Conservation (phyloP, 176 grass and related monocot species). For the Zizania latifolia region DNA sequence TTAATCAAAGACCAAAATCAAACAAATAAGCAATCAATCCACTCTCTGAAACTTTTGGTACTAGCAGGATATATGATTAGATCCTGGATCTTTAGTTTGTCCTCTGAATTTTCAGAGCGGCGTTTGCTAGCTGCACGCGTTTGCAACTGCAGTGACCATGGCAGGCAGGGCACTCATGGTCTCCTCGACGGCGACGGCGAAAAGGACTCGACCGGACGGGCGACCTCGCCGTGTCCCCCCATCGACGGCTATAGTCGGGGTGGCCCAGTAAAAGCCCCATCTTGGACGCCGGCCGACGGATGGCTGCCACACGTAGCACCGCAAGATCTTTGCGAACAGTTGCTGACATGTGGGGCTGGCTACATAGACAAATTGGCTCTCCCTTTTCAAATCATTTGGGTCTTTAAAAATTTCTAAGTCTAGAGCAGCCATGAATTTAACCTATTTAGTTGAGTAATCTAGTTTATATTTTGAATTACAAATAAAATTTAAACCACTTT, state of each 20-base stretch:
- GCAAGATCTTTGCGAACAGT: background rate
- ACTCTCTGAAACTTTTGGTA: background rate
- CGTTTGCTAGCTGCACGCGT: background rate
- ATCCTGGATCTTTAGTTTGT: background rate
- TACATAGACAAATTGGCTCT: too few species aligned
- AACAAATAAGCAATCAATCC: background rate
- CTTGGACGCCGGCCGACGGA: slow-evolving; percentile 33
- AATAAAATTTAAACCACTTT: too few species aligned
- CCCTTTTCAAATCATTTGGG: too few species aligned
- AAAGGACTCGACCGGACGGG: slow-evolving; percentile 32
- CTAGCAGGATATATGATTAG: background rate
- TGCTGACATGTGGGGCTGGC: too few species aligned
- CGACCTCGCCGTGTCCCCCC: slow-evolving; percentile 30
- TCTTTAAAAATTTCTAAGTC: too few species aligned
- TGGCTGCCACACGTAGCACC: background rate
- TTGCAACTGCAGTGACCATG: background rate
- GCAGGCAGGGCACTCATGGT: background rate
- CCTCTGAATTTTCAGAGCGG: background rate
- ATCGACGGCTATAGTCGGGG: slow-evolving; percentile 16
- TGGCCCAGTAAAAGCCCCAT: slow-evolving; percentile 18
- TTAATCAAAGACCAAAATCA: background rate
- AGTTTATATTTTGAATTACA: too few species aligned
- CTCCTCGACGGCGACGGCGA: background rate
- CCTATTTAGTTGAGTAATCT: too few species aligned
- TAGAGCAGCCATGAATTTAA: too few species aligned